phyloP scores from a whole-genome alignment of 768 basidiomycete species.

The Naganishia antarctica region DNA sequence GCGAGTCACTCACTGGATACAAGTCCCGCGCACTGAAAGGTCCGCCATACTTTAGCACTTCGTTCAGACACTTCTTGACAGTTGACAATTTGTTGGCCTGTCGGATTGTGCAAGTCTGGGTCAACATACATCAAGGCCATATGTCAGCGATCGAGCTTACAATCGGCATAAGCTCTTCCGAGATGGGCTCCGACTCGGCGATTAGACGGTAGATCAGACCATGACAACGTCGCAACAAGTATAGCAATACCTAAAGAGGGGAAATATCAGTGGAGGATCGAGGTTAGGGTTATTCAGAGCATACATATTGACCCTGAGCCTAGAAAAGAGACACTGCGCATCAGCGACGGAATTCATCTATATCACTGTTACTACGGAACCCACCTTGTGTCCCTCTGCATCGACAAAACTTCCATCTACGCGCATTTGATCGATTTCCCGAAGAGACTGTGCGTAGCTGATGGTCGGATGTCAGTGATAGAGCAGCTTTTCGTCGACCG shows the following conservation, averaged over 20 bases:
- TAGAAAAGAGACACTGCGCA: neutral
- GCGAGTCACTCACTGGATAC: conserved; percentile 67
- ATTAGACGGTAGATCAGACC: conserved; percentile 89
- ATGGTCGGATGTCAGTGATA: conserved; percentile 49
- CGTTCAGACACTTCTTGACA: conserved; percentile 92
- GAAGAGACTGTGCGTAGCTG: conserved; percentile 86
- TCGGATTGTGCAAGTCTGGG: neutral
- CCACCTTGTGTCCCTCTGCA: conserved; percentile 70
- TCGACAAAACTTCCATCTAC: conserved; percentile 97
- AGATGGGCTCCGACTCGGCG: conserved; percentile 92
- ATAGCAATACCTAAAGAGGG: conserved; percentile 71
- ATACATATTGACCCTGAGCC: conserved; percentile 89
- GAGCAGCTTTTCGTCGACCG: neutral
- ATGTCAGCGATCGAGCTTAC: conserved; percentile 53
- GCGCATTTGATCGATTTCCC: conserved; percentile 95
- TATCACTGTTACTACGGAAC: neutral
- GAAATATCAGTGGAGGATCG: conserved; percentile 8
- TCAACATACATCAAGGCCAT: neutral
- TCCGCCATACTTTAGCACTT: conserved; percentile 90
- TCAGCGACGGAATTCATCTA: neutral
- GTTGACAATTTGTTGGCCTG: conserved; percentile 95
- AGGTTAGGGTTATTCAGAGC: conserved; percentile 41
- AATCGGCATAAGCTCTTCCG: conserved; percentile 94
- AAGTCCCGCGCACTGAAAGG: conserved; percentile 86
- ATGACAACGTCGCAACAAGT: conserved; percentile 88